Conservation (phyloP, 2,329 filamentous ascomycete genomes). For the Exophiala oligosperma region DNA sequence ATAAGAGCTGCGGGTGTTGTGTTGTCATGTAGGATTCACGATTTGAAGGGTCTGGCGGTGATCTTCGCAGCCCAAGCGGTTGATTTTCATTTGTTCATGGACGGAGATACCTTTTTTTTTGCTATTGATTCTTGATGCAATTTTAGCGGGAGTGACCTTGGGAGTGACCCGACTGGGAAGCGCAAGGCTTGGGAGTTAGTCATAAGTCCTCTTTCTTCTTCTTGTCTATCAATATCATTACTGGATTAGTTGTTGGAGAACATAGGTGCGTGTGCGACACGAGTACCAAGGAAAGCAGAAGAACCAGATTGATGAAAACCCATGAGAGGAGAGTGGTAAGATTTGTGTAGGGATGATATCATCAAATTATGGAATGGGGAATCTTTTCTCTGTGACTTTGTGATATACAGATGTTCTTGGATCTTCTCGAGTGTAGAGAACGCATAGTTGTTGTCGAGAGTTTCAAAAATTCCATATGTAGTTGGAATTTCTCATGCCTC, state of each 20-base stretch:
- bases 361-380: too few species aligned
- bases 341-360: too few species aligned
- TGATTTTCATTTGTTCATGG: slow-evolving; percentile 17
- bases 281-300: background rate
- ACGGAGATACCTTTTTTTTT: slow-evolving; percentile 1
- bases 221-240: background rate
- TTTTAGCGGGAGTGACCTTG: slow-evolving; percentile 25
- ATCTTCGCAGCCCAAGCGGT: too few species aligned
- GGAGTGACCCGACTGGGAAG: background rate
- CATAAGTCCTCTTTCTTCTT: slow-evolving; percentile 2
- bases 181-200: background rate
- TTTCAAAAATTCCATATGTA: too few species aligned
- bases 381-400: too few species aligned
- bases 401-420: too few species aligned
- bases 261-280: background rate
- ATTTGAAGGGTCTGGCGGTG: background rate
- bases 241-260: background rate
- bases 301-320: background rate
- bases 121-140: slow-evolving; percentile 14
- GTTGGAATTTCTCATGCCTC: too few species aligned
- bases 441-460: too few species aligned
- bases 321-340: background rate
- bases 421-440: too few species aligned
- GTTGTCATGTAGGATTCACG: slow-evolving; percentile 65
- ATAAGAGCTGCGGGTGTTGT: slow-evolving; percentile 68